Evolutionary conservation across 2,329 filamentous ascomycete genomes (phyloP), one percentile per base, ranked within the genome.

Genomic region (Neurospora crassa): DNA sequence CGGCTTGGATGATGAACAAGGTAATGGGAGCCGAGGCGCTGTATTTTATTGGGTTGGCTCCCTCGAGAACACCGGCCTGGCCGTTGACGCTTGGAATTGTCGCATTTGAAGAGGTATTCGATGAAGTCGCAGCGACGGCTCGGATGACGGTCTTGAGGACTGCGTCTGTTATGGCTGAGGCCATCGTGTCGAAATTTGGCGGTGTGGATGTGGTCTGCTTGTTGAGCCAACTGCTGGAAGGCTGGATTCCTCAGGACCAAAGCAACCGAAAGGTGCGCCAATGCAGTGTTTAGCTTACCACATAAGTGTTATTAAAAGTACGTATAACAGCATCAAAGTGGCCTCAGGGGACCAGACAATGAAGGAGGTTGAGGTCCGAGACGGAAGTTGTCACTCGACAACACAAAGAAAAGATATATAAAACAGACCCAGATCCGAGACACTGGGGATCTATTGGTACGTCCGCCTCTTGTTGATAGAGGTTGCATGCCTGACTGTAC

Each of bases 1-100:
- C 84, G 37, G 80, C 79, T 78, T 92, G 90, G 68, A 92, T 88
- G 75, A 92, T 91, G 79, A 92, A 92, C 29, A 91, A 79, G 14
- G 87, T 86, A 73, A 92, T 89, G 0, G 90, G 90, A 74, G 91
- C 89, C 72, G 85, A 88, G 7, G 87, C 74, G 74, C 88, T 86
- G 80, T 90, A 92, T 12, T 83, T 76, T 14, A 88, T 83, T 0
- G 90, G 90, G 74, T 91, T 90, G 68, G 84, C 81, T 69, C 88
- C 88, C 76, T 91, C 89, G 41, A 92, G 82, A 67, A 92, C 85
- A 74, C 90, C 90, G 70, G 78, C 75, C 74, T 81, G 79, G 18
- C 53, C 53, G 53, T 63, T 63, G 53, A 63, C 53, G 29, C 0
- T 63, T 63, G 53, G 53, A 10, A 14, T 63, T 4, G 53, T 34